Conservation (phyloP, 1,284 basidiomycete species). For the Cryptococcus hybrid region DNA sequence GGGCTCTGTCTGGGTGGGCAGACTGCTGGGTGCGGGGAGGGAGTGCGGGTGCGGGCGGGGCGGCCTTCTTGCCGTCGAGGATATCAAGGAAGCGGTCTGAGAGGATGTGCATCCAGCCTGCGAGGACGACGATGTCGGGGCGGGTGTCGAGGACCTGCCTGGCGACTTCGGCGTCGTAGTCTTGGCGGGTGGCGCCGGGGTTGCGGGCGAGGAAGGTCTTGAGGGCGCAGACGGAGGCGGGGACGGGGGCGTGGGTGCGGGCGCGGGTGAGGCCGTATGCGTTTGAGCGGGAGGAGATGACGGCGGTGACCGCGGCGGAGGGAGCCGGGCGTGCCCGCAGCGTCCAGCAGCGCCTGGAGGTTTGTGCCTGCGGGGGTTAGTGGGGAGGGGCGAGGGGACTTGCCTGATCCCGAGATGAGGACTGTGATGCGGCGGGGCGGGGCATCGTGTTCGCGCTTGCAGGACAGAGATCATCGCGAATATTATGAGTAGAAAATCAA, state of each 20-base stretch:
- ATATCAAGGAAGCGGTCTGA: constrained; percentile 55
- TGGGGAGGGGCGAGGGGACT: constrained; percentile 17
- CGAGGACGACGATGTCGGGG: constrained; percentile 87
- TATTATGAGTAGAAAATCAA: no score
- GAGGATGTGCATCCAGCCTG: constrained; percentile 97
- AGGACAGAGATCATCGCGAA: no score
- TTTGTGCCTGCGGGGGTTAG: constrained; percentile 68
- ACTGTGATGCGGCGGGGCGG: constrained; percentile 56
- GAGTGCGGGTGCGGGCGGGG: constrained; percentile 29
- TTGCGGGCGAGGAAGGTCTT: constrained; percentile 78
- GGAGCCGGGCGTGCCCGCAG: constrained; percentile 61
- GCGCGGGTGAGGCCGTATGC: constrained; percentile 88
- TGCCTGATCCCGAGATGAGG: constrained; percentile 81
- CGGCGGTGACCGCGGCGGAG: constrained; percentile 69
- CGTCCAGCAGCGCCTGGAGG: constrained; percentile 93
- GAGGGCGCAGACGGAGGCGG: constrained; percentile 77
- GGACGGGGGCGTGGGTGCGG: constrained; percentile 64
- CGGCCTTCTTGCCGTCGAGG: constrained; percentile 38
- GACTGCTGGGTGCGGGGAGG: constrained; percentile 16
- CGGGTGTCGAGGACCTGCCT: constrained; percentile 60
- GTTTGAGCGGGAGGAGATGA: constrained; percentile 89
- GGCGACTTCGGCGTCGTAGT: constrained; percentile 87
- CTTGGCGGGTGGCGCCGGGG: constrained; percentile 69
- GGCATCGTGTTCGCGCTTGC: no score
- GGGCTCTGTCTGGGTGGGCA: constrained; percentile 16